phyloP scores from a whole-genome alignment of 83 land plant species.

The Diphasiastrum complanatum region DNA sequence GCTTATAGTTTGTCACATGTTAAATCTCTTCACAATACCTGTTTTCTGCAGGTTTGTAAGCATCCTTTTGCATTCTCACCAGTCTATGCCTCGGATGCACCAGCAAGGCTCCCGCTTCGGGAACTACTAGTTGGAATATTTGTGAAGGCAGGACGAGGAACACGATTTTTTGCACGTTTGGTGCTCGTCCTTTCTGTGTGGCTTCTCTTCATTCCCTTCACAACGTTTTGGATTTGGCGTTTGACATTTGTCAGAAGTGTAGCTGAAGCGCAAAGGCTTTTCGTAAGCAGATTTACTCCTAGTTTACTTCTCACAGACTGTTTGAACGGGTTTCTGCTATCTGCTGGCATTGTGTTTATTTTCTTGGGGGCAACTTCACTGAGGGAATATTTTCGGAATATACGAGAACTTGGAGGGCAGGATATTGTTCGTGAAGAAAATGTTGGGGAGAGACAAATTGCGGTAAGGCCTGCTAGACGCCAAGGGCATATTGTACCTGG shows the following conservation, averaged over 20 bases:
- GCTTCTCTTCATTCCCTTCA: constrained; percentile 92
- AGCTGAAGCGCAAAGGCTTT: constrained; percentile 70
- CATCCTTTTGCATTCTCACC: constrained; percentile 92
- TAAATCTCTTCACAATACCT: too few species aligned
- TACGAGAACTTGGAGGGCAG: constrained; percentile 66
- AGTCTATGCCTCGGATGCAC: constrained; percentile 91
- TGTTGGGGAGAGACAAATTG: constrained; percentile 49
- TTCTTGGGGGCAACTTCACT: constrained; percentile 93
- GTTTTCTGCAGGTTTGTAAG: constrained; percentile 83
- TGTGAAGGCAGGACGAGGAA: constrained; percentile 74
- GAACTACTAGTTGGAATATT: constrained; percentile 82
- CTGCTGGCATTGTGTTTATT: constrained; percentile 91
- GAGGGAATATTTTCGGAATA: constrained; percentile 76
- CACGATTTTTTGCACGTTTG: constrained; percentile 78
- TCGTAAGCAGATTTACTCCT: constrained; percentile 61
- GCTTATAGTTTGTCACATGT: too few species aligned
- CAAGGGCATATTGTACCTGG: constrained; percentile 40
- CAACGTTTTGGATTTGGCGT: constrained; percentile 93
- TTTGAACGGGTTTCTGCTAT: constrained; percentile 86
- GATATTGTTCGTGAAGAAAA: constrained; percentile 74
- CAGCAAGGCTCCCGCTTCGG: constrained; percentile 74
- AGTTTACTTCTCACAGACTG: constrained; percentile 80
- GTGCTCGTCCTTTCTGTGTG: constrained; percentile 87
- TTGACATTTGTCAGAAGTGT: constrained; percentile 85
- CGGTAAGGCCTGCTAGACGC: constrained; percentile 61